Evolutionary conservation across 345 rosid species (phyloP).

Genomic region (Firmiana major): DNA sequence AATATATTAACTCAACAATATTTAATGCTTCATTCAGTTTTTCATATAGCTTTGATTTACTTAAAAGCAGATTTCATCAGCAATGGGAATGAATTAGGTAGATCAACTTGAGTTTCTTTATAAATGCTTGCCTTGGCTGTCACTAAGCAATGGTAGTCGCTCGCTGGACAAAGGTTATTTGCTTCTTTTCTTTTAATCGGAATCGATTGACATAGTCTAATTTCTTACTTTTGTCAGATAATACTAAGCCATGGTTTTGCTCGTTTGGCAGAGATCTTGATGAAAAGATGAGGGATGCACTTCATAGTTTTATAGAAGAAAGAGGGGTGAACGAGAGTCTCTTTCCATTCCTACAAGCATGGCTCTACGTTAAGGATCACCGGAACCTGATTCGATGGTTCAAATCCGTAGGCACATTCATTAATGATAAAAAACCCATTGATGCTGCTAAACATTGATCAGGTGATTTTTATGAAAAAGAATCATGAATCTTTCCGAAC

Average conservation of each 20-base stretch:
- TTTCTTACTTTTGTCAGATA: not conserved
- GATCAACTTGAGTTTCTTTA: no score
- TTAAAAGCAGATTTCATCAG: no score
- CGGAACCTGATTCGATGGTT: slow-evolving; percentile 73
- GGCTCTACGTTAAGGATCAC: slow-evolving; percentile 89
- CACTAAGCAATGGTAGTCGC: no score
- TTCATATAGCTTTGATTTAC: no score
- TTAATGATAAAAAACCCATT: slow-evolving; percentile 33
- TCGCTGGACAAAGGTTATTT: no score
- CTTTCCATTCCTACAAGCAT: slow-evolving; percentile 87
- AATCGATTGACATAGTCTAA: not conserved
- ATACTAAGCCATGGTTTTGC: not conserved
- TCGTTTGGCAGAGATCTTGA: slow-evolving; percentile 60
- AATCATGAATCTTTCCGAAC: not conserved
- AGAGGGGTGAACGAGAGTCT: slow-evolving; percentile 79
- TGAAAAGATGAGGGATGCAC: slow-evolving; percentile 69
- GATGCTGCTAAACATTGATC: not conserved
- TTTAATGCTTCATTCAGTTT: no score
- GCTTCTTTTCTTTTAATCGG: not conserved
- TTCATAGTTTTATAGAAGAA: slow-evolving; percentile 73
- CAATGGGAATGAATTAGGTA: no score
- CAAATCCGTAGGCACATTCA: slow-evolving; percentile 63
- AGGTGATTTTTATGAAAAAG: not conserved
- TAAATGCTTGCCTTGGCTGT: no score
- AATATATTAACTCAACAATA: no score